Percentiles rank a stretch among this genome's conserved stretches.
phyloP scores from a whole-genome alignment of 768 basidiomycete species.

The Psilocybe cyanescens region DNA sequence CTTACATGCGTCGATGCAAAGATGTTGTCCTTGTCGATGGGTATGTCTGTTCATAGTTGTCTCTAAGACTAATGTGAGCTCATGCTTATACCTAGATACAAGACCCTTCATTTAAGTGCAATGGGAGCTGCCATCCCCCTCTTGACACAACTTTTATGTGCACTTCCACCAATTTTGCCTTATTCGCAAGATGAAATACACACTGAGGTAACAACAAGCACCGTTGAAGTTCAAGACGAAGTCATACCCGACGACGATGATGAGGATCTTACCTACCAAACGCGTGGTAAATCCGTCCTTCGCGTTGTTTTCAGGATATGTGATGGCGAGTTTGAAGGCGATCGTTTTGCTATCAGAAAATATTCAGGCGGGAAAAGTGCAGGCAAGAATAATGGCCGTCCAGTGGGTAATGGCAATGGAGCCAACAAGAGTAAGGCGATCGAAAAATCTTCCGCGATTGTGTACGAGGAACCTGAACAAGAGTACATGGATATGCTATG shows the following conservation, averaged over 20 bases:
- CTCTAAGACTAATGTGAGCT: background rate
- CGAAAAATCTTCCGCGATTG: constrained; percentile 14
- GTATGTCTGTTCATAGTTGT: constrained; percentile 38
- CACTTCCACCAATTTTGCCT: constrained; percentile 75
- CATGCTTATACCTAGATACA: constrained; percentile 51
- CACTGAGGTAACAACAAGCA: constrained; percentile 67
- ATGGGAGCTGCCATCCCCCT: constrained; percentile 92
- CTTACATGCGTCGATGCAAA: constrained; percentile 81
- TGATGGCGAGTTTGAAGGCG: constrained; percentile 56
- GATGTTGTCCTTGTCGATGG: constrained; percentile 72
- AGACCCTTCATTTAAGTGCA: constrained; percentile 73
- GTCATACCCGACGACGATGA: constrained; percentile 75
- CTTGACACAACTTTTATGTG: constrained; percentile 67
- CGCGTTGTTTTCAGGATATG: constrained; percentile 64
- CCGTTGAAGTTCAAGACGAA: constrained; percentile 79
- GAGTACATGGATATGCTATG: constrained; percentile 36
- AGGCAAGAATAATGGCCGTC: constrained; percentile 13
- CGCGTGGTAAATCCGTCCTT: constrained; percentile 73
- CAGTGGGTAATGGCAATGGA: constrained; percentile 5
- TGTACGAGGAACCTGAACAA: constrained; percentile 39
- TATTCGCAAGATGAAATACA: constrained; percentile 65
- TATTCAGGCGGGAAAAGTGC: constrained; percentile 28
- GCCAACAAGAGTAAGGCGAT: constrained; percentile 15
- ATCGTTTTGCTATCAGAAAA: constrained; percentile 29
- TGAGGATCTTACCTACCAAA: constrained; percentile 67